Evolutionary conservation across 73 alveolate genomes (phyloP), one percentile per base, ranked within the genome.

Genomic region (Paramecium primaurelia): DNA sequence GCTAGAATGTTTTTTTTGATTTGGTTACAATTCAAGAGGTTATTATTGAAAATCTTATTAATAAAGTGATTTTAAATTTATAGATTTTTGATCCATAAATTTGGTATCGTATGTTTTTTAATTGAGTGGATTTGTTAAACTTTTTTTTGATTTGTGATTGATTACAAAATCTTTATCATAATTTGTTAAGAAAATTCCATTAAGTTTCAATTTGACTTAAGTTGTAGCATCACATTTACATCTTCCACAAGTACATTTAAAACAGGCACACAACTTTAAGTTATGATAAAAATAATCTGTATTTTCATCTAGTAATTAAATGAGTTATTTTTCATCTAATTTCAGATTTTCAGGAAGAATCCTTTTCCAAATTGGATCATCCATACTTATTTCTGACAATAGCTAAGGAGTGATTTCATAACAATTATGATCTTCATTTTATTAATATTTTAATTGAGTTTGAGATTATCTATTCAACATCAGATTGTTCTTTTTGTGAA

Each of bases 221-320:
- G 26, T 28, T 1, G 8, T 64, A 64, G 54, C 84, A 64, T 64
- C 84, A 64, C 84, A 64, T 64, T 64, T 64, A 32, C 84, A 64
- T 28, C 84, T 64, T 14, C 84, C 84, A 64, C 84, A 64, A 32
- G 42, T 64, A 9, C 84, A 64, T 64, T 64, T 25, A 12, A 25
- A 64, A 64, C 84, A 64, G 8, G 84, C 84, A 64, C 84, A 64
- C 9, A 64, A 34, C 12, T 34, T 34, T 64, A 64, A 64, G 28
- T 64, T 28, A 64, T 64, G 84, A 64, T 64, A 64, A 64, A 64
- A 64, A 64, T 64, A 64, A 64, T 64, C 84, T 64, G 84, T 28
- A 64, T 64, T 64, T 34, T 64, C 84, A 64, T 64, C 84, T 28
- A 64, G 11, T 32, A 64, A 34, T 18, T 34, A 14, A 11, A 64